These are phyloP conservation scores for Nothophaeocryptopus gaeumannii DNA, from an alignment of 2,329 filamentous ascomycete genomes.

Conservation along the genomic window DNA sequence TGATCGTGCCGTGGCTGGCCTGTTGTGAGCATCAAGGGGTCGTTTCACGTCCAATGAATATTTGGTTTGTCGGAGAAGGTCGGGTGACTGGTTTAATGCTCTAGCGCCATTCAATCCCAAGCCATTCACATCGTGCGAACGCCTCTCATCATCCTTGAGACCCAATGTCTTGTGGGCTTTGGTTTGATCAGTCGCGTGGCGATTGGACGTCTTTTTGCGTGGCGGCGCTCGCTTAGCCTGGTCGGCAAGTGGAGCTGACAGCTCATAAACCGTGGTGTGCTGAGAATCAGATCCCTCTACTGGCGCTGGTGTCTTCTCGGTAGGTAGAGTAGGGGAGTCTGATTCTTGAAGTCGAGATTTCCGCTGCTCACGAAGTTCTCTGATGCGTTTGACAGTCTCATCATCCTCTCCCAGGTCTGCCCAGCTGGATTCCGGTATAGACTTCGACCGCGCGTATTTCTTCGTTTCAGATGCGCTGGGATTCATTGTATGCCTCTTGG, in stretches of 20 bases:
- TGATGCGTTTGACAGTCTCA: slow-evolving; percentile 58
- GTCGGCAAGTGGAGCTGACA: slow-evolving; percentile 16
- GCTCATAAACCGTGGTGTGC: slow-evolving; percentile 11
- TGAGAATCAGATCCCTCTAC: slow-evolving; percentile 12
- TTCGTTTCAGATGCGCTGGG: slow-evolving; percentile 19
- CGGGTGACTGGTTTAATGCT: slow-evolving; percentile 10
- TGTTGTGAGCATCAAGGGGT: slow-evolving; percentile 13
- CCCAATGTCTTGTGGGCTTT: slow-evolving; percentile 45
- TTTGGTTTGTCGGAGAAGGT: slow-evolving; percentile 5
- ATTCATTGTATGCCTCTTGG: slow-evolving; percentile 21
- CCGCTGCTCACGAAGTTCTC: slow-evolving; percentile 57
- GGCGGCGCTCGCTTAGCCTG: slow-evolving; percentile 16
- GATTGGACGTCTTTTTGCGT: slow-evolving; percentile 17
- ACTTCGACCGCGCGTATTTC: slow-evolving; percentile 22
- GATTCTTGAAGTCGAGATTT: slow-evolving; percentile 51
- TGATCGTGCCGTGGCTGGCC: slow-evolving; percentile 24
- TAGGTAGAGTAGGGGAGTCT: slow-evolving; percentile 5
- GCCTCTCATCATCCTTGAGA: slow-evolving; percentile 23
- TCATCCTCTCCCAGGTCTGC: slow-evolving; percentile 39
- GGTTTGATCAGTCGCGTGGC: slow-evolving; percentile 29
- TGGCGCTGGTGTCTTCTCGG: neutral
- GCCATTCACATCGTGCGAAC: slow-evolving; percentile 8
- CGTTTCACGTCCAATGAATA: slow-evolving; percentile 17
- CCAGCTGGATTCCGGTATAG: slow-evolving; percentile 34
- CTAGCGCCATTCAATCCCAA: slow-evolving; percentile 1